phyloP scores from a whole-genome alignment of 2,329 filamentous ascomycete species.

The Podosphaera fusca region DNA sequence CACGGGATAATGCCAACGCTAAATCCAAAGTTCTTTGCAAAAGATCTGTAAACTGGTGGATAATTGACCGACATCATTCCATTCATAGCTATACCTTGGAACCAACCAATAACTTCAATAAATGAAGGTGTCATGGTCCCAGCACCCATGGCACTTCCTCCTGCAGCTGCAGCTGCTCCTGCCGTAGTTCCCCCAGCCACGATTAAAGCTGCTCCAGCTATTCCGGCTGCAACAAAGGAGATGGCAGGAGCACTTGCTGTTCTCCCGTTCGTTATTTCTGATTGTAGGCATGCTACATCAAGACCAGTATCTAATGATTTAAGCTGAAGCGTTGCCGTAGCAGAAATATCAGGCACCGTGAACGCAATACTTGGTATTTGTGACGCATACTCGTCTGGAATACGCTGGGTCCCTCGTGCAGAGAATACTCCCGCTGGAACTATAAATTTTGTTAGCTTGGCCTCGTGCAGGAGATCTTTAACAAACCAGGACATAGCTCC shows the following conservation, averaged over 20 bases:
- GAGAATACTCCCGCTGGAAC: constrained; percentile 55
- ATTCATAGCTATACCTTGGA: constrained; percentile 84
- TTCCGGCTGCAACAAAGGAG: constrained; percentile 60
- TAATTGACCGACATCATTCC: constrained; percentile 88
- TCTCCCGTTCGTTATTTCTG: constrained; percentile 69
- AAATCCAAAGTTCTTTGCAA: constrained; percentile 83
- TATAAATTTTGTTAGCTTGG: constrained; percentile 13
- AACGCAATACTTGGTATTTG: constrained; percentile 79
- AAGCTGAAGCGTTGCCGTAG: constrained; percentile 58
- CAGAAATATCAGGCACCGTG: constrained; percentile 71
- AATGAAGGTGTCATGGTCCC: constrained; percentile 62
- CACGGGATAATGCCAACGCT: constrained; percentile 67
- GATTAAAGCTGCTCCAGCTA: constrained; percentile 63
- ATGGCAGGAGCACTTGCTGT: constrained; percentile 53
- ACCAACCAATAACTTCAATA: constrained; percentile 64
- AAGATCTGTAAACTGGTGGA: constrained; percentile 69
- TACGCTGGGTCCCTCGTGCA: constrained; percentile 45
- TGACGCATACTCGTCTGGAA: constrained; percentile 47
- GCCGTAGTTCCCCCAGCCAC: constrained; percentile 50
- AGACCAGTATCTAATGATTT: constrained; percentile 32
- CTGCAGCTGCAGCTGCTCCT: constrained; percentile 25
- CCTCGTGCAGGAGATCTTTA: not conserved
- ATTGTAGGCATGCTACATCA: constrained; percentile 62
- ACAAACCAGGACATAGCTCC: constrained; percentile 59
- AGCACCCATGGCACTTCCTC: constrained; percentile 27